These are phyloP conservation scores for Pleomassaria siparia DNA, from an alignment of 2,329 filamentous ascomycete species.

Conservation along the genomic window DNA sequence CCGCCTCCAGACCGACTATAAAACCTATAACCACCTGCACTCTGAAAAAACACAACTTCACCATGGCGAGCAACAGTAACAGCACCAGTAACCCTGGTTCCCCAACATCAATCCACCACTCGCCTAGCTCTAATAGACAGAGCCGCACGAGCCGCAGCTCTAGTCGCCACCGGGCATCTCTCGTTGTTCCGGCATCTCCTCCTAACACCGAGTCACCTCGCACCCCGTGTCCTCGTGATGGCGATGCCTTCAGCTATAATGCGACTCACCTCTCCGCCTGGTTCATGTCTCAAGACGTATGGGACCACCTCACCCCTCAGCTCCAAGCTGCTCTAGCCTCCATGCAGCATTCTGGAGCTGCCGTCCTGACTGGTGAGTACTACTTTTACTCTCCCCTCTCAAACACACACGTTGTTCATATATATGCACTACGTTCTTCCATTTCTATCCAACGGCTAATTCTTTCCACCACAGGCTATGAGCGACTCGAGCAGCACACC, in stretches of 20 bases:
- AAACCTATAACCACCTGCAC: not conserved
- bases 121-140: conserved; percentile 13
- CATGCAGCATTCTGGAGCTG: conserved; percentile 49
- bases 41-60: not conserved
- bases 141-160: conserved; percentile 28
- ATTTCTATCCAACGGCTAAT: not conserved
- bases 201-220: conserved; percentile 31
- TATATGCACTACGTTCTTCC: no score
- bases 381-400: no score
- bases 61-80: conserved; percentile 29
- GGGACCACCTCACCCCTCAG: conserved; percentile 38
- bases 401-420: no score
- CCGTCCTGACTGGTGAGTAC: conserved; percentile 46
- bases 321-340: conserved; percentile 37
- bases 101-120: conserved; percentile 24
- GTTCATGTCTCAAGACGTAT: conserved; percentile 41
- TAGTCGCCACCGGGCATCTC: conserved; percentile 26
- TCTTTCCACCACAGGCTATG: conserved; percentile 23
- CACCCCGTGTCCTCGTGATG: conserved; percentile 36
- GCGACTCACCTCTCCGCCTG: conserved; percentile 42
- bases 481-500: conserved; percentile 33
- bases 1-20: not conserved
- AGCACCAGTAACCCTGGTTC: conserved; percentile 10
- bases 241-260: conserved; percentile 42
- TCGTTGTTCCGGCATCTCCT: conserved; percentile 17